These are phyloP conservation scores for Ophiostoma tasmaniense DNA, from an alignment of 2,329 filamentous ascomycete genomes.

Conservation along the genomic window DNA sequence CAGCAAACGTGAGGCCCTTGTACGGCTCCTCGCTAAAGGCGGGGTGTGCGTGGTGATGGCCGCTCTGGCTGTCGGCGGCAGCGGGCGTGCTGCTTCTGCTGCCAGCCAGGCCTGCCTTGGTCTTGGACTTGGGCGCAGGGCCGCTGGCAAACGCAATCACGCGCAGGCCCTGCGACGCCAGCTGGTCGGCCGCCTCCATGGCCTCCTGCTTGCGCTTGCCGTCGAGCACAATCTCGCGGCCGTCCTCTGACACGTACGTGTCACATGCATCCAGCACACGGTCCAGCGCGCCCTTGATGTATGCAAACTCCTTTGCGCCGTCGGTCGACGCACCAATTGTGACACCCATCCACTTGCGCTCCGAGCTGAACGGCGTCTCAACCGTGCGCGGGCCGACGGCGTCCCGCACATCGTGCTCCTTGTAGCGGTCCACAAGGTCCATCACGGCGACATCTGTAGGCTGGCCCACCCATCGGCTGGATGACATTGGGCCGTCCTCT, in stretches of 20 bases:
- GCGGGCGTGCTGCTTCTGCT: slow-evolving; percentile 33
- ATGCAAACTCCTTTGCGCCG: slow-evolving; percentile 61
- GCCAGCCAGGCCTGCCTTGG: slow-evolving; percentile 28
- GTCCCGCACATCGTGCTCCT: slow-evolving; percentile 83
- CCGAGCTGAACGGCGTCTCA: slow-evolving; percentile 93
- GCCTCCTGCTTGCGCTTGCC: slow-evolving; percentile 65
- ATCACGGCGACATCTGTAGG: slow-evolving; percentile 97
- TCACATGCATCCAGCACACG: slow-evolving; percentile 79
- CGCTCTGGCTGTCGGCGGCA: slow-evolving; percentile 25
- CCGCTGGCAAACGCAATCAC: slow-evolving; percentile 93
- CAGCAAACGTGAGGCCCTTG: slow-evolving; percentile 77
- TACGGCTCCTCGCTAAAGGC: slow-evolving; percentile 63
- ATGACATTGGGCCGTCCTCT: slow-evolving; percentile 47
- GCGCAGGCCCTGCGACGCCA: slow-evolving; percentile 82
- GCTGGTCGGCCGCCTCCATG: slow-evolving; percentile 67
- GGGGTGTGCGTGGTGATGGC: slow-evolving; percentile 33
- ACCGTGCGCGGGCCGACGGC: slow-evolving; percentile 71
- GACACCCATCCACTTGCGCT: slow-evolving; percentile 98
- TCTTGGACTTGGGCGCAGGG: slow-evolving; percentile 34
- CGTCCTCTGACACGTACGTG: slow-evolving; percentile 79
- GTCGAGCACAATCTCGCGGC: slow-evolving; percentile 78
- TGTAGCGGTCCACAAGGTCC: slow-evolving; percentile 82
- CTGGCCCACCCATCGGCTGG: slow-evolving; percentile 91
- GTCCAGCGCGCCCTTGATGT: slow-evolving; percentile 92
- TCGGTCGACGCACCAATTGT: slow-evolving; percentile 54